These are phyloP conservation scores for Rhododendron ferrugineum DNA, from an alignment of 148 eudicot species.

Conservation along the genomic window DNA sequence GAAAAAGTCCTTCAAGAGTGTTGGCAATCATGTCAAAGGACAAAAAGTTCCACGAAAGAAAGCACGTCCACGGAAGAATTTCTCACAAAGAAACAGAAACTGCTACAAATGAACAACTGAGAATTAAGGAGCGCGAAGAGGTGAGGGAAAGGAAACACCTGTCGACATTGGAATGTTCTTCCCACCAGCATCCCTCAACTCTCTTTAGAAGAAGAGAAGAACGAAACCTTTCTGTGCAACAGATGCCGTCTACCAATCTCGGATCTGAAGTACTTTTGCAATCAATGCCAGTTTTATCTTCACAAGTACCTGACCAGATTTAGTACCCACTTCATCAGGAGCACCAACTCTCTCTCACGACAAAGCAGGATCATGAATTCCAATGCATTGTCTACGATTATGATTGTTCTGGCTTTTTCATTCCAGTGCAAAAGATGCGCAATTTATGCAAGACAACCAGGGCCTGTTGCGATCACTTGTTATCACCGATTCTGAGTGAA, in stretches of 20 bases:
- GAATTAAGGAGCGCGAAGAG: background rate
- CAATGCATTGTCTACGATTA: no score
- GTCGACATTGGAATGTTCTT: background rate
- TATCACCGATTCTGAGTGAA: no score
- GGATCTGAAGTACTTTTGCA: background rate
- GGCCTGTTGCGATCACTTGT: no score
- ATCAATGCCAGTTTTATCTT: conserved; percentile 1
- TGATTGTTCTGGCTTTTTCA: no score
- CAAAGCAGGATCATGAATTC: no score
- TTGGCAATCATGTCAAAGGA: background rate
- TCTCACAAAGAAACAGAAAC: background rate
- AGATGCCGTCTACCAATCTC: background rate
- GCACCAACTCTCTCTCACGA: no score
- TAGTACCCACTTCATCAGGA: no score
- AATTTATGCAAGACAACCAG: no score
- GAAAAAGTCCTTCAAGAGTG: background rate
- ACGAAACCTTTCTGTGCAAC: background rate
- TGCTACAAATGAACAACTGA: background rate
- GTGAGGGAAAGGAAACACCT: background rate
- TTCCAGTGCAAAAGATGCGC: no score
- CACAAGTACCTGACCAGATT: background rate
- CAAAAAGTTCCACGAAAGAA: no score
- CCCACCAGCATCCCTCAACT: background rate
- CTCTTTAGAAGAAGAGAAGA: no score
- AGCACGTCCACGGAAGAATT: background rate